Evolutionary conservation across 768 basidiomycete genomes (phyloP).

Genomic region (Lactarius tabidus): DNA sequence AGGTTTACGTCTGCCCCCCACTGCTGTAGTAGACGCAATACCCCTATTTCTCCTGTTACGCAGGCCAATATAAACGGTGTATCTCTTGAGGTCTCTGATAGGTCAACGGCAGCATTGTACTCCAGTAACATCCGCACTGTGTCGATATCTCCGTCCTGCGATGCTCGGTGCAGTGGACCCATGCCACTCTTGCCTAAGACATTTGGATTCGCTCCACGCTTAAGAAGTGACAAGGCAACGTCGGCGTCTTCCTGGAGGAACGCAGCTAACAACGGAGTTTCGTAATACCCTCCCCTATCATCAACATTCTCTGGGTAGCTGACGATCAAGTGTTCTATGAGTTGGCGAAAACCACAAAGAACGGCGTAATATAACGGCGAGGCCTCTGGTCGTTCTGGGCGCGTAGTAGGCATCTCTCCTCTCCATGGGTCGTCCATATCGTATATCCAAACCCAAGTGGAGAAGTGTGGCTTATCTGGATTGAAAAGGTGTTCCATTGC

Average conservation of each 20-base stretch:
- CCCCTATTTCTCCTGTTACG: not conserved
- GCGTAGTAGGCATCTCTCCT: not conserved
- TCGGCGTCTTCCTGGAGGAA: not conserved
- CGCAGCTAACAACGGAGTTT: not conserved
- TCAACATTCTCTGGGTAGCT: not conserved
- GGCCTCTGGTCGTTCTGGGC: not conserved
- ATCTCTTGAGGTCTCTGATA: no score
- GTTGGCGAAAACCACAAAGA: not conserved
- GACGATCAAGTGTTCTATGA: not conserved
- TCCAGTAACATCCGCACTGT: not conserved
- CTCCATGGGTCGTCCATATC: not conserved
- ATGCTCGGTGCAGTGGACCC: not conserved
- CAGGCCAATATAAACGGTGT: not conserved
- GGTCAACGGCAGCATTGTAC: not conserved
- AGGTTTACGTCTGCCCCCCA: not conserved
- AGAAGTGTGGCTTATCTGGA: not conserved
- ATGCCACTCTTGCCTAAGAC: no score
- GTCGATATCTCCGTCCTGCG: not conserved
- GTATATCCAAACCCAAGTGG: constrained; percentile 1
- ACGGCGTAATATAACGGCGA: not conserved
- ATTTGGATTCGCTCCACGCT: not conserved
- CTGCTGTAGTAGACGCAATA: not conserved
- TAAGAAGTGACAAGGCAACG: not conserved
- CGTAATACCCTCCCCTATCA: not conserved
- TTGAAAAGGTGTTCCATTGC: constrained; percentile 3